Percentiles rank a stretch among this genome's conserved stretches.
phyloP scores from a whole-genome alignment of 345 rosid genomes.

The Citrus cavaleriei region DNA sequence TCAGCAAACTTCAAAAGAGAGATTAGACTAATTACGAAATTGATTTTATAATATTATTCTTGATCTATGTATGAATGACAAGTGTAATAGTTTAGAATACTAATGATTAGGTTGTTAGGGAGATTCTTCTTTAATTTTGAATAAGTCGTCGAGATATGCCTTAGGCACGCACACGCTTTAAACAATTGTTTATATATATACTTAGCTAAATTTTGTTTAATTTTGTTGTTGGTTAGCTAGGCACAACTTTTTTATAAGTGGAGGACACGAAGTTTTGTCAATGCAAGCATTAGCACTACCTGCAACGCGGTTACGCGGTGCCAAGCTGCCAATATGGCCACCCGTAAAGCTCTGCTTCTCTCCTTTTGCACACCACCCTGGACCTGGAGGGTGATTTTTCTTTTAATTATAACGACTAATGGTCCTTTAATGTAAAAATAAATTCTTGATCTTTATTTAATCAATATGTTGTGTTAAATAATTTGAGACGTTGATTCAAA shows the following conservation, averaged over 20 bases:
- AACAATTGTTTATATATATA: background rate
- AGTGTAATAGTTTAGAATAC: slow-evolving; percentile 3
- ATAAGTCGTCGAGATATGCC: background rate
- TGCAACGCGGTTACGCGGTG: slow-evolving; percentile 34
- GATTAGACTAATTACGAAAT: background rate
- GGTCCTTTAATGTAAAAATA: too few species aligned
- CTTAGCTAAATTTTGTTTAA: background rate
- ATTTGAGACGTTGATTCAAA: too few species aligned
- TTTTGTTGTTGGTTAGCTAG: slow-evolving; percentile 11
- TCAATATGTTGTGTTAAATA: too few species aligned
- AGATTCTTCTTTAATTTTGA: slow-evolving; percentile 13
- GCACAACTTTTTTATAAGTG: slow-evolving; percentile 23
- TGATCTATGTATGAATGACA: background rate
- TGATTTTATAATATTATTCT: background rate
- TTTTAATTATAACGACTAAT: too few species aligned
- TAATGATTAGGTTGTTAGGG: slow-evolving; percentile 40
- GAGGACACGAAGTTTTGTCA: slow-evolving; percentile 29
- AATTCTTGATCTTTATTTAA: too few species aligned
- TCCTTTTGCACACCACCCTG: too few species aligned
- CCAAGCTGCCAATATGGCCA: slow-evolving; percentile 29
- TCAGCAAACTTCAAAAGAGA: background rate
- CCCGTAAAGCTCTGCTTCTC: background rate
- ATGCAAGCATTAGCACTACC: slow-evolving; percentile 5
- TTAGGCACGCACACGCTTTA: slow-evolving; percentile 7
- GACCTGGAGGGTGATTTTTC: too few species aligned